These are phyloP conservation scores for Pseudogymnoascus sp. DNA, from an alignment of 2,329 filamentous ascomycete species.

Conservation along the genomic window DNA sequence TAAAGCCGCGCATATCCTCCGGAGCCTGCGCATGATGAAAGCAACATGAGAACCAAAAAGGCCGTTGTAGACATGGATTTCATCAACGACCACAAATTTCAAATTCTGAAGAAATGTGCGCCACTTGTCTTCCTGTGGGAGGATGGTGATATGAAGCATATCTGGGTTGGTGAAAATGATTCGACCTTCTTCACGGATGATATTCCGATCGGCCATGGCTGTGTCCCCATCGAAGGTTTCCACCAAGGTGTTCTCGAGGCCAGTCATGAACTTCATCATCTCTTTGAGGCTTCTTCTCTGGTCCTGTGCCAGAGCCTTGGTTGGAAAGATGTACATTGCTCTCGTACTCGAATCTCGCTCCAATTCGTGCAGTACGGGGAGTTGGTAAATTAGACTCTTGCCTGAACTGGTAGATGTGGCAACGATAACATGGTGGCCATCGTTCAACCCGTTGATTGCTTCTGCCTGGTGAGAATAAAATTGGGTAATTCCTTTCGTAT, in stretches of 20 bases:
- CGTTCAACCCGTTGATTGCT: slow-evolving; percentile 79
- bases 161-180: slow-evolving; percentile 98
- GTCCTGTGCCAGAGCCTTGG: slow-evolving; percentile 92
- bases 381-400: slow-evolving; percentile 95
- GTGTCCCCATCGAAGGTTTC: slow-evolving; percentile 98
- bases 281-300: slow-evolving; percentile 84
- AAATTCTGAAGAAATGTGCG: slow-evolving; percentile 80
- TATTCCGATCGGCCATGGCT: slow-evolving; percentile 66
- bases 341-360: slow-evolving; percentile 69
- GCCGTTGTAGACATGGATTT: slow-evolving; percentile 94
- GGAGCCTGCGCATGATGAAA: slow-evolving; percentile 83
- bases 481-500: slow-evolving; percentile 75
- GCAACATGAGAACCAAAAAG: slow-evolving; percentile 90
- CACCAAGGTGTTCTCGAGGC: slow-evolving; percentile 65
- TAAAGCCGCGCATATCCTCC: slow-evolving; percentile 80
- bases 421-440: slow-evolving; percentile 81
- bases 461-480: slow-evolving; percentile 90
- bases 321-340: slow-evolving; percentile 97
- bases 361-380: slow-evolving; percentile 81
- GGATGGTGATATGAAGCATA: slow-evolving; percentile 90
- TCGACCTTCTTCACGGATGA: slow-evolving; percentile 77
- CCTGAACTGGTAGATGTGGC: slow-evolving; percentile 94
- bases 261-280: slow-evolving; percentile 71
- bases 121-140: slow-evolving; percentile 89
- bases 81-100: slow-evolving; percentile 82